These are phyloP conservation scores for Penicillium expansum DNA, from an alignment of 2,329 filamentous ascomycete species.

Conservation along the genomic window DNA sequence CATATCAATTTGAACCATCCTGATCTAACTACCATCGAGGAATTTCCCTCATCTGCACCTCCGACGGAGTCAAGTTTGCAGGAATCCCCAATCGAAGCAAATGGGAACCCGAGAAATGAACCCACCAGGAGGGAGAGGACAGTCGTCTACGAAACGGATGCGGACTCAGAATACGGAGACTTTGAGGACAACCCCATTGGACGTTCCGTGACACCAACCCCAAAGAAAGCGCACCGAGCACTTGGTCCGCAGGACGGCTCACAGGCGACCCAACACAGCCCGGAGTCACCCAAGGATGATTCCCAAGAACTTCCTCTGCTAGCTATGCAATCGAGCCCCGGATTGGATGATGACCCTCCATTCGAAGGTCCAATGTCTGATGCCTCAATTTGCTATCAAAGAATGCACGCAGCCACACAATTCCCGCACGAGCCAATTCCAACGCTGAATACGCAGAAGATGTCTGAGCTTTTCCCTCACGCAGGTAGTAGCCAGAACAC, in stretches of 20 bases:
- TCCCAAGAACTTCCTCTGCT: conserved; percentile 36
- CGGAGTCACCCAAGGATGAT: conserved; percentile 21
- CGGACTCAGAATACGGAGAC: conserved; percentile 37
- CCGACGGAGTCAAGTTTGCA: conserved; percentile 2
- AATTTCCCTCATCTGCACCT: not conserved
- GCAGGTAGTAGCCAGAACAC: conserved; percentile 22
- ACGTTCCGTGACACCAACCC: conserved; percentile 11
- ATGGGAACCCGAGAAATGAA: not conserved
- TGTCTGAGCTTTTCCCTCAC: conserved; percentile 40
- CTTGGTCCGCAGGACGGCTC: not conserved
- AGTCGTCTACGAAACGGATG: conserved; percentile 45
- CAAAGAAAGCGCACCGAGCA: not conserved
- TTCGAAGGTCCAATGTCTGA: conserved; percentile 34
- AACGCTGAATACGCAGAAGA: conserved; percentile 34
- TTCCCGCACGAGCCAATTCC: conserved; percentile 39
- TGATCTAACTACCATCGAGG: not conserved
- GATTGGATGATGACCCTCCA: conserved; percentile 24
- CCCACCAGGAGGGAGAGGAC: conserved; percentile 25
- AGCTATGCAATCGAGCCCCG: conserved; percentile 20
- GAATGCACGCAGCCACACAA: conserved; percentile 36
- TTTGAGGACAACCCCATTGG: conserved; percentile 20
- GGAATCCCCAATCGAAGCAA: not conserved
- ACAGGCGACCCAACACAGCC: conserved; percentile 5
- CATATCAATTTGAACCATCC: not conserved
- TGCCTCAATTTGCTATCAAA: conserved; percentile 39